Conservation (phyloP, 2,329 filamentous ascomycete species). For the Trichoderma harzianum region DNA sequence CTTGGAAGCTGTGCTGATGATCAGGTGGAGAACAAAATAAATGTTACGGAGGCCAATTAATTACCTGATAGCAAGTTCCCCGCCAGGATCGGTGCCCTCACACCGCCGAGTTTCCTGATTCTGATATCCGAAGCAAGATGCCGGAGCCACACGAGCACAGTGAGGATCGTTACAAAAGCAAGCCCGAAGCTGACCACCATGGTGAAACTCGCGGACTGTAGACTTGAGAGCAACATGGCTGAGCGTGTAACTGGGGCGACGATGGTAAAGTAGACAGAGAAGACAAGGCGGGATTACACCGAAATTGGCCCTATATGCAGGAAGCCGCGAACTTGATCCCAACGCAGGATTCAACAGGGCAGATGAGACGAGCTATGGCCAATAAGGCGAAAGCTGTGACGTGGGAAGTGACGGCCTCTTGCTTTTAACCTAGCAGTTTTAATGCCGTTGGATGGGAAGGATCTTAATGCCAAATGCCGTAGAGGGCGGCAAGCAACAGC, state of each 20-base stretch:
- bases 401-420: not conserved
- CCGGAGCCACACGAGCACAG: constrained; percentile 24
- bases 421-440: not conserved
- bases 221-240: not conserved
- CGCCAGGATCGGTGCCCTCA: constrained; percentile 32
- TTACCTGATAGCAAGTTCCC: constrained; percentile 34
- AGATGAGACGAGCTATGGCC: not conserved
- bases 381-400: not conserved
- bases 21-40: not conserved
- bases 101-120: constrained; percentile 33
- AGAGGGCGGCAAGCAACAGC: not conserved
- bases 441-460: not conserved
- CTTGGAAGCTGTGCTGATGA: constrained; percentile 15
- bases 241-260: not conserved
- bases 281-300: not conserved
- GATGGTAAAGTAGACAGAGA: not conserved
- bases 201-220: not conserved
- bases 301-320: not conserved
- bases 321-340: not conserved
- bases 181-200: not conserved
- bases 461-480: not conserved
- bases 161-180: not conserved
- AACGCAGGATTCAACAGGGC: not conserved
- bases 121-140: constrained; percentile 26
- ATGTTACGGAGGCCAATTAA: constrained; percentile 6